Base-by-base conservation (phyloP, 225 moss, liverwort and hornwort genomes). In the Marchantia polymorpha region DNA sequence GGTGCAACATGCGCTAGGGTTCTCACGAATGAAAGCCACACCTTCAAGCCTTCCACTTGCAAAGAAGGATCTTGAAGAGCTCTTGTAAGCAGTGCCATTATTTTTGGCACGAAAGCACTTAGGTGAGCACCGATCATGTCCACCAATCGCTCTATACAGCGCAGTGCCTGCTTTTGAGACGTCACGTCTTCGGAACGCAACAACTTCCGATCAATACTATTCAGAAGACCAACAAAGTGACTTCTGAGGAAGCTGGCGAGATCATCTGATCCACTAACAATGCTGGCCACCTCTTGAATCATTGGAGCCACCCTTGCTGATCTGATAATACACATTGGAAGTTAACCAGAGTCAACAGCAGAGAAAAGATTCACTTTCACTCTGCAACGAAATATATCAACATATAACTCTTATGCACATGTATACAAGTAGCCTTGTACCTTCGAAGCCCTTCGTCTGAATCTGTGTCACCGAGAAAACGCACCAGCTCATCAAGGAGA, bases 261-360 rank as follows among this genome's bases (percentile, higher is more conserved):
- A 86, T 99, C 99, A 82, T 99, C 99, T 26, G 99, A 99, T 52
- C 99, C 95, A 26, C 92, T 93, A 73, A 99, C 93, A 66, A 99
- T 99, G 81, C 91, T 90, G 76, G 99, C 99, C 75, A 99, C 99
- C 89, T 93, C 93, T 89, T 99, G 92, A 81, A 99, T 99, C 99
- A 99, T 99, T 63, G 93, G 99, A 64, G 92, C 95, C 78, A 95
- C 99, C 82, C 99, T 92, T 78, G 92, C 93, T 75, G 99, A 99
- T 77, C 95, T 95, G 91, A 50, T 75, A 6, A 58, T 55, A 51
- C 49, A 71, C 49, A 19, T 50, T 65, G 22, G 51, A 19, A 71
- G n/a, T 49, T 50, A 6, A 48, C 14, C 17, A 20, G 17, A 47
- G 71, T 71, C 71, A 71, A 69, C 17, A 69, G 47, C 48, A 69